These are phyloP conservation scores for Babesia ovis DNA, from an alignment of 169 alveolate species.

Conservation along the genomic window DNA sequence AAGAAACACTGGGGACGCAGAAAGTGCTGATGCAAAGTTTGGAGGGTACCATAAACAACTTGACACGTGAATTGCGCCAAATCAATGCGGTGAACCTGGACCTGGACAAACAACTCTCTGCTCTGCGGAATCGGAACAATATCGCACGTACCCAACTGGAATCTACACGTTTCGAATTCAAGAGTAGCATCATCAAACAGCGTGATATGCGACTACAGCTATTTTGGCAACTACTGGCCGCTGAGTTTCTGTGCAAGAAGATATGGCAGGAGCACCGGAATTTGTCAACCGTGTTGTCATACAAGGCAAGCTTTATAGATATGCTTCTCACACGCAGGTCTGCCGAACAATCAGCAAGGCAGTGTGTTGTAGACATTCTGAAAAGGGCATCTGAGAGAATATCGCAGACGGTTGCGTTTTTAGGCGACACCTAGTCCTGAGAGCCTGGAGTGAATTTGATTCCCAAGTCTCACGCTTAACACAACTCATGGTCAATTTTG, in stretches of 20 bases:
- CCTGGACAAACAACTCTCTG: slow-evolving; percentile 19
- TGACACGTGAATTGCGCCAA: slow-evolving; percentile 7
- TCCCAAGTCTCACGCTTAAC: too few relatives aligned
- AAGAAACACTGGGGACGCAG: slow-evolving; percentile 39
- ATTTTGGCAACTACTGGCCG: slow-evolving; percentile 12
- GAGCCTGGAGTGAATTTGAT: neutral
- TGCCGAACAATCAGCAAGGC: neutral
- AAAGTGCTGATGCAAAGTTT: slow-evolving; percentile 21
- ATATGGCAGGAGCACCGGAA: slow-evolving; percentile 29
- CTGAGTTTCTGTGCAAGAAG: slow-evolving; percentile 45
- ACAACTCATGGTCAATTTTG: too few relatives aligned
- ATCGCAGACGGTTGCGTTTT: slow-evolving; percentile 27
- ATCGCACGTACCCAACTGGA: slow-evolving; percentile 3
- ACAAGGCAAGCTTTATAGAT: slow-evolving; percentile 6
- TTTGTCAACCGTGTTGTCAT: neutral
- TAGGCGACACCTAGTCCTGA: neutral
- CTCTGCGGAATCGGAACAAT: slow-evolving; percentile 2
- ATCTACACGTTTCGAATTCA: neutral
- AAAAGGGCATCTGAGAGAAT: slow-evolving; percentile 8
- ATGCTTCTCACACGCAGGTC: neutral
- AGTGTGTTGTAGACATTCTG: slow-evolving; percentile 4
- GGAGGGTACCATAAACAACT: slow-evolving; percentile 11
- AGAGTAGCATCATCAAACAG: slow-evolving; percentile 11
- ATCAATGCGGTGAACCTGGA: neutral
- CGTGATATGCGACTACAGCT: slow-evolving; percentile 7